Evolutionary conservation across 1,284 basidiomycete species (phyloP), one percentile per base, ranked within the genome.

Genomic region (Cerioporus squamosus): DNA sequence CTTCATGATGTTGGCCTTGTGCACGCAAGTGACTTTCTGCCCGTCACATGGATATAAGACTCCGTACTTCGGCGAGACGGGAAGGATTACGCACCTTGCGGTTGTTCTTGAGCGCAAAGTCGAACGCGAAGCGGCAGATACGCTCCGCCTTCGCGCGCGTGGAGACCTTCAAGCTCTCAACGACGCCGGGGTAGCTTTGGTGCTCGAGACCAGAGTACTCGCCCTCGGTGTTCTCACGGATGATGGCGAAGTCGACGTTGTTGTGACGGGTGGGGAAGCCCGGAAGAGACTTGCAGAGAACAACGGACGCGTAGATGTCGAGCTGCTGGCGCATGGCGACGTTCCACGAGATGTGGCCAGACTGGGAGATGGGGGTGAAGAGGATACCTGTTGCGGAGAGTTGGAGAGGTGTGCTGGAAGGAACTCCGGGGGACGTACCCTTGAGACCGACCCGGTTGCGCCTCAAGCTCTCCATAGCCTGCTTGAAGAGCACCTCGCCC

Each of bases 1-100:
- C 80, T 99, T 99, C 97, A 99, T 99, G 83, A 99, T 99, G 84
- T 99, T 99, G 72, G 97, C 97, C 81, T 99, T 99, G 90, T 99
- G 97, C 50, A 99, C 96, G 74, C 96, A 98, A 56, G 97, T 99
- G 68, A 99, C 97, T 91, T 97, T 98, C 94, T 97, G 7, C 15
- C 12, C 43, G 2, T 38, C 2, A n/a, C 8, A 36, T 3, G 26
- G 9, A 36, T 36, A 10, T 29, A 29, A 36, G 33, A 36, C 33
- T 36, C 14, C 33, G 8, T 36, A 10, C 3, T 12, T 36, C 33
- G 10, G 33, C 33, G 14, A 15, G 10, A 36, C 10, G 8, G 33
- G 33, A 7, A 36, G 22, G 47, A 18, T 17, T 52, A 53, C 78
- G 55, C 60, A 89, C 93, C 87, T 98, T 98, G 78, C 97, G 90